These are phyloP conservation scores for Termitomyces bulborhizus DNA, from an alignment of 768 basidiomycete genomes.

Conservation along the genomic window DNA sequence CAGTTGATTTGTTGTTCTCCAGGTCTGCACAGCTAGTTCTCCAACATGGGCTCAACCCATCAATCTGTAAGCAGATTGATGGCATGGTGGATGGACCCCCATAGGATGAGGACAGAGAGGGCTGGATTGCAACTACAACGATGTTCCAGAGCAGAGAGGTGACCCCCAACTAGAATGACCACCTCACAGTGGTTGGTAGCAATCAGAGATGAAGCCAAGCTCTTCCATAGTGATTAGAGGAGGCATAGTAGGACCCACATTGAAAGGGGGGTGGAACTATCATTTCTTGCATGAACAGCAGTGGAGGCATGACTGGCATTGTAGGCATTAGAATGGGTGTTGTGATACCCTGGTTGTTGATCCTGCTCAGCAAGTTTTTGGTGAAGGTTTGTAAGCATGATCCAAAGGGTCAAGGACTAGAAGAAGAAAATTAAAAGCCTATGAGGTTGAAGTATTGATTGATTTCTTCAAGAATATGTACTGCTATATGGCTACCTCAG, in stretches of 20 bases:
- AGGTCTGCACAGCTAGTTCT: no score
- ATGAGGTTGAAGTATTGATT: neutral
- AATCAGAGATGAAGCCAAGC: conserved; percentile 63
- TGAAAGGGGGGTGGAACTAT: conserved; percentile 51
- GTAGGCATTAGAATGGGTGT: conserved; percentile 34
- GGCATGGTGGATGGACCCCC: no score
- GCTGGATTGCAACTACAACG: conserved; percentile 85
- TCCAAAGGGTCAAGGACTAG: conserved; percentile 76
- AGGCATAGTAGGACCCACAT: conserved; percentile 43
- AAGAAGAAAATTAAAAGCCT: neutral
- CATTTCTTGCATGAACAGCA: conserved; percentile 49
- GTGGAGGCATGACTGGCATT: conserved; percentile 35
- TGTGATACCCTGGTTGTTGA: conserved; percentile 15
- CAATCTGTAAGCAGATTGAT: no score
- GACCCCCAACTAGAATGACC: conserved; percentile 71
- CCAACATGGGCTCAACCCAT: no score
- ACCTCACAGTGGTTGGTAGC: no score
- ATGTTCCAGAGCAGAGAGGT: no score
- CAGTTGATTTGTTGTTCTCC: no score
- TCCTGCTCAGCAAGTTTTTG: conserved; percentile 63
- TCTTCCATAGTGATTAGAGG: conserved; percentile 81
- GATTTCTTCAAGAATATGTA: conserved; percentile 19
- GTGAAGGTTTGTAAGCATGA: conserved; percentile 89
- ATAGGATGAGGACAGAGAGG: no score
- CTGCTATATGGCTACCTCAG: conserved; percentile 93